Conservation (phyloP, 2,329 filamentous ascomycete genomes). For the Escovopsis weberi region DNA sequence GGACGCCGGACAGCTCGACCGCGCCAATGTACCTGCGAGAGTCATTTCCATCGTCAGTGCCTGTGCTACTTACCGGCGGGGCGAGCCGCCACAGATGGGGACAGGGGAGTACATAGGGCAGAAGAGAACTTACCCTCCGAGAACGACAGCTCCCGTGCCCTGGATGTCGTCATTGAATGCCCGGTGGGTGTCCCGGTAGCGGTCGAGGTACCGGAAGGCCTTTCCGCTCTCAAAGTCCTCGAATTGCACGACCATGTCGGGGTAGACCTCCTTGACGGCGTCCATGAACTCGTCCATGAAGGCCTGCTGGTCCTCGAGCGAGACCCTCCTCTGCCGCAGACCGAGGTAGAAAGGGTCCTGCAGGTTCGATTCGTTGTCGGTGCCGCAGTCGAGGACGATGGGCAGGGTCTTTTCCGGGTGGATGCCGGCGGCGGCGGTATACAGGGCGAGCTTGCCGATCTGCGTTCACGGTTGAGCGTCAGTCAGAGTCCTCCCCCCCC, state of each 20-base stretch:
- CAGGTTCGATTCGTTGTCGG: conserved; percentile 51
- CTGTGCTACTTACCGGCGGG: not conserved
- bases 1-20: conserved; percentile 74
- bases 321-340: conserved; percentile 67
- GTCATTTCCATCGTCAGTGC: not conserved
- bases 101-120: too few species aligned
- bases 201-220: conserved; percentile 83
- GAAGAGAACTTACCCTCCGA: conserved; percentile 49
- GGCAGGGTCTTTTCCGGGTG: conserved; percentile 71
- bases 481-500: not conserved
- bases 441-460: conserved; percentile 88
- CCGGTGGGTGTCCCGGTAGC: conserved; percentile 77
- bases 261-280: conserved; percentile 62
- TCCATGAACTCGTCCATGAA: conserved; percentile 98
- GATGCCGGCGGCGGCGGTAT: conserved; percentile 91
- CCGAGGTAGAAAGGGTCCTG: conserved; percentile 75
- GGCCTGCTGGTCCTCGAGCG: conserved; percentile 64
- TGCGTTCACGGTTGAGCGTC: conserved; percentile 19
- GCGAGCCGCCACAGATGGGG: not conserved
- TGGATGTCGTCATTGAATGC: conserved; percentile 99
- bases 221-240: conserved; percentile 91
- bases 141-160: conserved; percentile 88
- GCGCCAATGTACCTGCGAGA: conserved; percentile 43
- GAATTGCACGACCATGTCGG: conserved; percentile 68
- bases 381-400: conserved; percentile 53